These are phyloP conservation scores for Trifolium dubium DNA, from an alignment of 306 rosid species.

Conservation along the genomic window DNA sequence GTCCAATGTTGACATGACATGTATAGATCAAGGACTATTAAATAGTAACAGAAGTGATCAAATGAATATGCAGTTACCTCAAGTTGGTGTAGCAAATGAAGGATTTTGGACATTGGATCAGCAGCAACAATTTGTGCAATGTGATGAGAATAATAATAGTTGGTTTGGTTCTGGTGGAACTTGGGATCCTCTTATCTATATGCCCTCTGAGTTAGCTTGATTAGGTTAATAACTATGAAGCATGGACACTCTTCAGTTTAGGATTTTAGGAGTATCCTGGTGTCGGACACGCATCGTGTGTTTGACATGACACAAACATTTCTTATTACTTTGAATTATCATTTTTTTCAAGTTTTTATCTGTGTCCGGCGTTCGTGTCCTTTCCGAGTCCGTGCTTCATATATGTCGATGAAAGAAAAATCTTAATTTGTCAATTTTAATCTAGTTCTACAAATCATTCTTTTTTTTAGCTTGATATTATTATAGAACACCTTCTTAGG, in stretches of 20 bases:
- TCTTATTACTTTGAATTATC: too few species aligned
- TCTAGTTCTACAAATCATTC: constrained; percentile 16
- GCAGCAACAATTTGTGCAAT: constrained; percentile 44
- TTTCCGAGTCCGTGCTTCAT: too few species aligned
- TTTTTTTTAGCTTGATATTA: constrained; percentile 23
- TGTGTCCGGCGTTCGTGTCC: too few species aligned
- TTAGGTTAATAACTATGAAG: neutral
- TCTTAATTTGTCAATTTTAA: constrained; percentile 27
- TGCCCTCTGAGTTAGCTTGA: constrained; percentile 51
- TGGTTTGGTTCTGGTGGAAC: constrained; percentile 49
- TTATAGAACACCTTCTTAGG: constrained; percentile 8
- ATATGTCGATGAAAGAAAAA: neutral
- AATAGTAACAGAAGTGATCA: constrained; percentile 37
- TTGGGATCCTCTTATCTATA: constrained; percentile 57
- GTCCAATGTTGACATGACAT: constrained; percentile 35
- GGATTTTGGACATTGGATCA: constrained; percentile 46
- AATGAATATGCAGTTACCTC: constrained; percentile 42
- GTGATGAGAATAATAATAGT: constrained; percentile 43
- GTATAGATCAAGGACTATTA: constrained; percentile 37
- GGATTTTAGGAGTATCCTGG: too few species aligned
- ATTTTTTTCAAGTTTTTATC: too few species aligned
- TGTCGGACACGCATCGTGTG: too few species aligned
- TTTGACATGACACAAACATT: too few species aligned
- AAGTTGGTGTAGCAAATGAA: constrained; percentile 38
- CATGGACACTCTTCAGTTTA: too few species aligned